Percentiles rank a stretch among this genome's conserved stretches.
phyloP scores from a whole-genome alignment of 2,329 filamentous ascomycete genomes.

The Penicillium sp. region DNA sequence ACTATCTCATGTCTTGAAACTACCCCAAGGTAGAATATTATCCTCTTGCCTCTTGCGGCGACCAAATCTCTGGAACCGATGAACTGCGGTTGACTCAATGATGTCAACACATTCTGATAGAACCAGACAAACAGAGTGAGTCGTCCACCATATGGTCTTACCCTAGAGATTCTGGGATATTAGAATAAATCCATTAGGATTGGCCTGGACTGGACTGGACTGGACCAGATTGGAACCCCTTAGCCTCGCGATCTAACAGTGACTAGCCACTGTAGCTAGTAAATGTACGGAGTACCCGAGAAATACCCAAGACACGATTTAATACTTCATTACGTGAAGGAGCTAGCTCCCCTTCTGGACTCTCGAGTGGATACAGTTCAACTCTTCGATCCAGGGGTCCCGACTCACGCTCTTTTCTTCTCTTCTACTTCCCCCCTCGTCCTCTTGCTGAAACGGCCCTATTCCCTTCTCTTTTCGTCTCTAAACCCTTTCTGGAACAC shows the following conservation, averaged over 20 bases:
- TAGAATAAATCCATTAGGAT: background rate
- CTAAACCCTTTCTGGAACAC: constrained; percentile 1
- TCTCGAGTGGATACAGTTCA: constrained; percentile 27
- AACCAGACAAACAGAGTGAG: background rate
- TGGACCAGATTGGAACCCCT: too few relatives aligned
- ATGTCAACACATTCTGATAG: constrained; percentile 21
- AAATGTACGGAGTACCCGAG: background rate
- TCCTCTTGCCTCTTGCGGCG: constrained; percentile 4
- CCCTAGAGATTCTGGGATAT: too few relatives aligned
- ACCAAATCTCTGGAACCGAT: constrained; percentile 2
- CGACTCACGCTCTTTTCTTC: constrained; percentile 8
- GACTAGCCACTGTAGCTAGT: background rate
- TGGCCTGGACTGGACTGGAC: too few relatives aligned
- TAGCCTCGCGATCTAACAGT: background rate
- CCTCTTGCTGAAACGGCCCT: constrained; percentile 5
- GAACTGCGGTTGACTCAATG: constrained; percentile 19
- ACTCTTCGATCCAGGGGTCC: constrained; percentile 30
- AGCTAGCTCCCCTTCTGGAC: constrained; percentile 21
- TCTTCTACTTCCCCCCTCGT: background rate
- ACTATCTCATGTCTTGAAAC: too few relatives aligned
- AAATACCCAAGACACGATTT: background rate
- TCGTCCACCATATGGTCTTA: too few relatives aligned
- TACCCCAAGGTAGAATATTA: too few relatives aligned
- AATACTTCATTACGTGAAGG: constrained; percentile 23
- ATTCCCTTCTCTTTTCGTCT: background rate